Percentiles rank a stretch among this genome's conserved stretches.
Conservation (phyloP, 2,329 filamentous ascomycete genomes). For the Fusarium devonianum region DNA sequence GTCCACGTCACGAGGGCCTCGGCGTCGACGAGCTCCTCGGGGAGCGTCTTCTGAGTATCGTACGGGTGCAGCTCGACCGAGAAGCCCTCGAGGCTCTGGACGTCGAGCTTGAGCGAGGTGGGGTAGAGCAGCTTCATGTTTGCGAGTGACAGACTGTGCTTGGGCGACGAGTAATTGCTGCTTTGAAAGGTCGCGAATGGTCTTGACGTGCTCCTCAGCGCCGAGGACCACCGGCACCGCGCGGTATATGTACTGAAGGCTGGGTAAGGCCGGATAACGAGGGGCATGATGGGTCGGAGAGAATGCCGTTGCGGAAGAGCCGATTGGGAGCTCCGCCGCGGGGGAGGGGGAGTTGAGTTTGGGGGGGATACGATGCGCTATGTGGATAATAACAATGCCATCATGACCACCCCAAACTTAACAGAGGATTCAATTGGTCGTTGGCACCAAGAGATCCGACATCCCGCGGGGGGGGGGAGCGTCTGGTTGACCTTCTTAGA, state of each 20-base stretch:
- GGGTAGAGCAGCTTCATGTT: constrained; percentile 74
- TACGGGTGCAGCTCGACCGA: constrained; percentile 64
- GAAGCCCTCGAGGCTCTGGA: constrained; percentile 64
- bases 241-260: constrained; percentile 29
- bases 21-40: constrained; percentile 65
- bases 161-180: not conserved
- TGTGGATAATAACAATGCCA: not conserved
- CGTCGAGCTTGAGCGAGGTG: constrained; percentile 66
- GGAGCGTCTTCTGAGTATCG: constrained; percentile 63
- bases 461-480: constrained; percentile 24
- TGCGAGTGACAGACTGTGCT: not conserved
- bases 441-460: too few species aligned
- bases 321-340: constrained; percentile 31
- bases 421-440: too few species aligned
- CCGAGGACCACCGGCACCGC: not conserved
- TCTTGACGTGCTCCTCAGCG: constrained; percentile 1
- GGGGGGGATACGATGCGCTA: constrained; percentile 6
- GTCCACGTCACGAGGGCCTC: constrained; percentile 68
- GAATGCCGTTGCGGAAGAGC: constrained; percentile 27
- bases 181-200: not conserved
- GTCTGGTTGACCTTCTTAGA: too few species aligned
- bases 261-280: constrained; percentile 28
- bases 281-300: constrained; percentile 29
- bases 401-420: not conserved
- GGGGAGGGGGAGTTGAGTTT: constrained; percentile 17